Evolutionary conservation across 73 alveolate species (phyloP).

Genomic region (Tetrahymena malaccensis): DNA sequence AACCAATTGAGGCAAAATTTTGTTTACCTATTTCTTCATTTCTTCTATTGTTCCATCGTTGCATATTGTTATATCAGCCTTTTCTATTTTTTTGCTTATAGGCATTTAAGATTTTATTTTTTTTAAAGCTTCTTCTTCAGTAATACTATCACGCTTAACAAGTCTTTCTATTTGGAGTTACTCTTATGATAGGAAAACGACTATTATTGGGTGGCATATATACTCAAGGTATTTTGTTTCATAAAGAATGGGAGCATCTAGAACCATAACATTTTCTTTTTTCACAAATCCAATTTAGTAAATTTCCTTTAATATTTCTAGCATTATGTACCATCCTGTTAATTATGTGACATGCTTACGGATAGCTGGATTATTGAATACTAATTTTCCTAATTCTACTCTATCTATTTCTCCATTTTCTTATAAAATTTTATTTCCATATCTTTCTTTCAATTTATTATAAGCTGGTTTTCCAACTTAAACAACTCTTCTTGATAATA

Average conservation of each 20-base stretch:
- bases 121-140: conserved; percentile 52
- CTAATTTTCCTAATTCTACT: conserved; percentile 52
- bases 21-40: conserved; percentile 21
- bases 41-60: conserved; percentile 56
- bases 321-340: conserved; percentile 54
- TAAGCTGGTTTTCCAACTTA: conserved; percentile 49
- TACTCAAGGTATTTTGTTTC: conserved; percentile 62
- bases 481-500: conserved; percentile 66
- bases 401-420: conserved; percentile 57
- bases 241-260: conserved; percentile 81
- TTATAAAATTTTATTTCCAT: conserved; percentile 56
- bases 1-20: conserved; percentile 9
- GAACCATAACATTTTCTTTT: conserved; percentile 46
- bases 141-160: conserved; percentile 36
- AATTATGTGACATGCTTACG: conserved; percentile 42
- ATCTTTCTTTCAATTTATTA: conserved; percentile 24
- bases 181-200: conserved; percentile 46
- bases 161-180: conserved; percentile 41
- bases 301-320: conserved; percentile 42
- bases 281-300: conserved; percentile 36
- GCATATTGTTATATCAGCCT: conserved; percentile 59
- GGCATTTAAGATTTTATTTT: conserved; percentile 68
- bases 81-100: conserved; percentile 49
- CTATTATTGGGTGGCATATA: conserved; percentile 73
- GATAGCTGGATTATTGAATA: conserved; percentile 43